phyloP scores from a whole-genome alignment of 2,329 filamentous ascomycete genomes.

The Chaetomiaceae sp. region DNA sequence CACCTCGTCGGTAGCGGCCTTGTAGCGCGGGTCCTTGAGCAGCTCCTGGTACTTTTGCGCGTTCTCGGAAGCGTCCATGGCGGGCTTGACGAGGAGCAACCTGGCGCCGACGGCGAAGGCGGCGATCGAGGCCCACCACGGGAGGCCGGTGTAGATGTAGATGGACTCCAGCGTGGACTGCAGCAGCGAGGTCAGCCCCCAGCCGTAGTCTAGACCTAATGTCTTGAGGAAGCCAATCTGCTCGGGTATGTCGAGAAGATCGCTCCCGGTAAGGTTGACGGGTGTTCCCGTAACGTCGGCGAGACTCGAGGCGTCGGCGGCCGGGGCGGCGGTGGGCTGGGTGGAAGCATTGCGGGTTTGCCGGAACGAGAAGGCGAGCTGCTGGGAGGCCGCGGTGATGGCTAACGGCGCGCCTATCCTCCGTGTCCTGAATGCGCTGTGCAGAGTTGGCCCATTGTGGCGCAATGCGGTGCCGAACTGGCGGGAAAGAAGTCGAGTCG shows the following conservation, averaged over 20 bases:
- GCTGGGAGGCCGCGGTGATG: slow-evolving; percentile 17
- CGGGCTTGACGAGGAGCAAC: slow-evolving; percentile 59
- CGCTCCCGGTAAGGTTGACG: slow-evolving; percentile 33
- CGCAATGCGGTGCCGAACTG: slow-evolving; percentile 32
- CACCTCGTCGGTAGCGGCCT: slow-evolving; percentile 49
- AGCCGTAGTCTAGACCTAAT: slow-evolving; percentile 84
- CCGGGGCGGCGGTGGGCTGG: slow-evolving; percentile 14
- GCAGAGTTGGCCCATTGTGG: slow-evolving; percentile 5
- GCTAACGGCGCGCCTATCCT: slow-evolving; percentile 24
- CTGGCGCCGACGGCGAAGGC: slow-evolving; percentile 63
- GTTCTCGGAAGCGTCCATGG: slow-evolving; percentile 57
- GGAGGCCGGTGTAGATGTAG: slow-evolving; percentile 69
- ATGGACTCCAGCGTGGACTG: slow-evolving; percentile 77
- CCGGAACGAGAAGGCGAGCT: slow-evolving; percentile 17
- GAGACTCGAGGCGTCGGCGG: slow-evolving; percentile 7
- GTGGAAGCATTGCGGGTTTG: slow-evolving; percentile 30
- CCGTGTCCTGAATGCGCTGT: slow-evolving; percentile 1
- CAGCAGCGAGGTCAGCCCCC: slow-evolving; percentile 68
- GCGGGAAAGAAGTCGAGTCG: slow-evolving; percentile 16
- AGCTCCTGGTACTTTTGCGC: slow-evolving; percentile 59
- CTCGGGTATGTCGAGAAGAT: slow-evolving; percentile 61
- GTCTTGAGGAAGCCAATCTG: slow-evolving; percentile 76
- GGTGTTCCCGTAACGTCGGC: slow-evolving; percentile 26
- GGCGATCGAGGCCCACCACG: slow-evolving; percentile 78
- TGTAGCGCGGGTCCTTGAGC: slow-evolving; percentile 49